phyloP scores from a whole-genome alignment of 1,139 yeast species.

The Sugiyamaella novakii region DNA sequence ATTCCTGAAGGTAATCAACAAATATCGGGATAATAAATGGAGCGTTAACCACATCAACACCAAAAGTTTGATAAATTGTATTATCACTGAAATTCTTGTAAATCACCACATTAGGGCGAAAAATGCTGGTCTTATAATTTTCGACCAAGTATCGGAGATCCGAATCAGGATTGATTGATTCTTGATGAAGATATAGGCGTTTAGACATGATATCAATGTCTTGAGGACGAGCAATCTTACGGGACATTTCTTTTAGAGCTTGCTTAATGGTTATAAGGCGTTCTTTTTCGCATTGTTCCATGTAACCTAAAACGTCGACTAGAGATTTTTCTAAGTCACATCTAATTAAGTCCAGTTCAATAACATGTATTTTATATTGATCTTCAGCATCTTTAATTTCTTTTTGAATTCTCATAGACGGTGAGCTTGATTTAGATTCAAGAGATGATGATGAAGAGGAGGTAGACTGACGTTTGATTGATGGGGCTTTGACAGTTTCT shows the following conservation, averaged over 20 bases:
- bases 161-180: constrained; percentile 59
- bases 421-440: not conserved
- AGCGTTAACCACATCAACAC: constrained; percentile 70
- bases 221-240: constrained; percentile 53
- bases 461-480: not conserved
- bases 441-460: constrained; percentile 2
- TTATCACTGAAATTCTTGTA: constrained; percentile 67
- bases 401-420: constrained; percentile 7
- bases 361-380: constrained; percentile 56
- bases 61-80: constrained; percentile 72
- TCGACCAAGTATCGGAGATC: constrained; percentile 65
- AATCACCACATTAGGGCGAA: constrained; percentile 66
- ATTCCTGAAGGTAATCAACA: constrained; percentile 69
- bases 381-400: constrained; percentile 49
- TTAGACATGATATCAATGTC: constrained; percentile 44
- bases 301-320: constrained; percentile 64
- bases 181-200: constrained; percentile 56
- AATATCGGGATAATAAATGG: constrained; percentile 66
- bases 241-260: constrained; percentile 65
- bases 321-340: constrained; percentile 71
- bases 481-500: no score
- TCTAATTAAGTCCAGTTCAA: constrained; percentile 62
- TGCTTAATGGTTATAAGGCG: constrained; percentile 67
- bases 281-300: constrained; percentile 79
- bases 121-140: constrained; percentile 67